Percentiles rank a stretch among this genome's conserved stretches.
These are phyloP conservation scores for Aspergillus bertholletiae DNA, from an alignment of 495 filamentous ascomycete species.

Conservation along the genomic window DNA sequence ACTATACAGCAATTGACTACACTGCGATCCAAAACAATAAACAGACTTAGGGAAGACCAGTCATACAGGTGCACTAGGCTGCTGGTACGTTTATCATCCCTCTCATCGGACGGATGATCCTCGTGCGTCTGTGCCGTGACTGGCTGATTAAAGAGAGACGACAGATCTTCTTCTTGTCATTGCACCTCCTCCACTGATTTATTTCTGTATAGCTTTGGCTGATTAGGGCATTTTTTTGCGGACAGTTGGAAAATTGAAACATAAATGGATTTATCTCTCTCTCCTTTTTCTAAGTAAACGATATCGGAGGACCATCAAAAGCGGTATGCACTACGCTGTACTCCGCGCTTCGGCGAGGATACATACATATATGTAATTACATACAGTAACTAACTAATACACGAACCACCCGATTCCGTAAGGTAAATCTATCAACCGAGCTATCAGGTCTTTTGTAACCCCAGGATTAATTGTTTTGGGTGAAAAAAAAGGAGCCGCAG, in stretches of 20 bases:
- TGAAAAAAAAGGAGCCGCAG: too few species aligned
- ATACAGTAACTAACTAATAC: too few species aligned
- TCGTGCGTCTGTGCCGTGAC: slow-evolving; percentile 6
- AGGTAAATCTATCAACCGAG: too few species aligned
- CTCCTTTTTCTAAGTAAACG: background rate
- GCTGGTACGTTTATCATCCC: background rate
- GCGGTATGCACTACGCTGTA: background rate
- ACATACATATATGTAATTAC: background rate
- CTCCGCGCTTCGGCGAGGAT: background rate
- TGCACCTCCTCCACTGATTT: too few species aligned
- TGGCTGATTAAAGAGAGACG: slow-evolving; percentile 7
- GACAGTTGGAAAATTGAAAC: too few species aligned
- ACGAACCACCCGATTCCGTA: too few species aligned
- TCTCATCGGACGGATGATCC: slow-evolving; percentile 11
- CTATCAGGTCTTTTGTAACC: too few species aligned
- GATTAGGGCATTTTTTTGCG: too few species aligned
- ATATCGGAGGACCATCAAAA: background rate
- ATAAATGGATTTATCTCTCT: too few species aligned
- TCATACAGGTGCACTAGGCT: background rate
- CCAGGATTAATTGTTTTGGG: too few species aligned
- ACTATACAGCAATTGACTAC: background rate
- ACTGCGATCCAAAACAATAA: too few species aligned
- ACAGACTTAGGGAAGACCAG: background rate
- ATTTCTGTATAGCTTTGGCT: too few species aligned
- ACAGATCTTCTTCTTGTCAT: background rate